phyloP scores from a whole-genome alignment of 192 early-diverging fungal species.

The Entomortierella lignicola region DNA sequence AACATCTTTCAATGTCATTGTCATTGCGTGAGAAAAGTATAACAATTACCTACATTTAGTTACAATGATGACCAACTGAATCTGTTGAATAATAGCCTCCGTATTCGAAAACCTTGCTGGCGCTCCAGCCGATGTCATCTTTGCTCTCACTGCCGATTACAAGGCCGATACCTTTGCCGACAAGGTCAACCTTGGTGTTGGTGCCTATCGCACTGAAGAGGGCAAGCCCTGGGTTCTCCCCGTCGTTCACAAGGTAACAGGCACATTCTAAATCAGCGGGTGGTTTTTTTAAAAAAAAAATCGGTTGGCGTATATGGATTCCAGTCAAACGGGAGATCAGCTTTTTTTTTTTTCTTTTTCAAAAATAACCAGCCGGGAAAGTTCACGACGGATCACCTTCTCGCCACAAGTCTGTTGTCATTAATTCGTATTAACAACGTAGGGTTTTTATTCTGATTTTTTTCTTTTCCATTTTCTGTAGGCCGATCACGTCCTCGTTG shows the following conservation, averaged over 20 bases:
- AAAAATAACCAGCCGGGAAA: too few species aligned
- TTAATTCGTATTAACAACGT: neutral
- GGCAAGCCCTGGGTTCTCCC: slow-evolving; percentile 97
- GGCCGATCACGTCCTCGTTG: slow-evolving; percentile 81
- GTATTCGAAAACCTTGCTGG: slow-evolving; percentile 61
- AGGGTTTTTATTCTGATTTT: neutral
- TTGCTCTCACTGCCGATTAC: slow-evolving; percentile 86
- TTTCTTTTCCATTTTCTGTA: slow-evolving; percentile 12
- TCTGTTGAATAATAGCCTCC: slow-evolving; percentile 40
- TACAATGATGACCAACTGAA: neutral
- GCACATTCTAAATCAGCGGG: neutral
- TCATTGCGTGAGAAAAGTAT: neutral
- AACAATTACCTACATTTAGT: neutral
- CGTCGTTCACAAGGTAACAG: slow-evolving; percentile 85
- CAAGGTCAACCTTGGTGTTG: slow-evolving; percentile 96
- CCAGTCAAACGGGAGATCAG: too few species aligned
- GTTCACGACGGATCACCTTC: too few species aligned
- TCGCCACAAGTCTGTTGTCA: neutral
- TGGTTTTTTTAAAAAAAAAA: too few species aligned
- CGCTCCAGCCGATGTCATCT: slow-evolving; percentile 92
- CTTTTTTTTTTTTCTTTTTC: too few species aligned
- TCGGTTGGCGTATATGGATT: too few species aligned
- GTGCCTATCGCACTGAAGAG: slow-evolving; percentile 92
- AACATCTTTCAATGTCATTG: neutral
- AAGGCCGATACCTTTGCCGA: slow-evolving; percentile 79